Evolutionary conservation across 2,329 filamentous ascomycete genomes (phyloP), one percentile per base, ranked within the genome.

Genomic region (Xylaria polymorpha): DNA sequence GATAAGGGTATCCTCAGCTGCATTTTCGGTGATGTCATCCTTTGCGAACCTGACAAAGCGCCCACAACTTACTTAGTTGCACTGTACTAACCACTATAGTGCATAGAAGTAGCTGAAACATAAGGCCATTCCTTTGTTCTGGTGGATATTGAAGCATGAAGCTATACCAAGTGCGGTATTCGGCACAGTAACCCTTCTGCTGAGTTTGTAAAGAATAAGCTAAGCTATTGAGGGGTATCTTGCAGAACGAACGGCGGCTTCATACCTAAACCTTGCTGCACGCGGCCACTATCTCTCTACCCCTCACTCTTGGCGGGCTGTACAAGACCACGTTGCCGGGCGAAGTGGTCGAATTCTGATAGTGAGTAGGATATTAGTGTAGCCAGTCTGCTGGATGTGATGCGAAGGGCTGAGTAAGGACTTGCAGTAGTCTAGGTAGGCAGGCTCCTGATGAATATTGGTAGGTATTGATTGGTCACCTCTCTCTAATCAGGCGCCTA

Each of bases 1-100:
- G 69, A 59, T 68, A 58, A 20, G 18, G 32, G 51, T 29, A 57
- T 62, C 51, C 25, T 35, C 37, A 57, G 63, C 67, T 61, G 58
- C 58, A 44, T 62, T 25, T 39, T 43, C n/a, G 70, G 72, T 67
- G 58, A 71, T 71, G 65, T 72, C 72, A 70, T 71, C 35, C 20
- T 29, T 66, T 64, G 64, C 39, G 59, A 48, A 7, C 35, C 60
- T 70, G 66, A 72, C 64, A 70, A 68, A 68, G 67, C 64, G 43
- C 64, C 66, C 58, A 66, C 37, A 29, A 9, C 22, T 39, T 25
- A 41, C 7, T 22, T 14, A 12, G 6, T 22, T 41, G 22, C 53
- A 25, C 53, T 15, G 14, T 41, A 22, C n/a, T 25, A 29, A 29
- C 25, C 25, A 25, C 50, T 41, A 55, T 55, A 55, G 8, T 37